phyloP scores from a whole-genome alignment of 2,329 filamentous ascomycete genomes.

The Botryotinia narcissicola region DNA sequence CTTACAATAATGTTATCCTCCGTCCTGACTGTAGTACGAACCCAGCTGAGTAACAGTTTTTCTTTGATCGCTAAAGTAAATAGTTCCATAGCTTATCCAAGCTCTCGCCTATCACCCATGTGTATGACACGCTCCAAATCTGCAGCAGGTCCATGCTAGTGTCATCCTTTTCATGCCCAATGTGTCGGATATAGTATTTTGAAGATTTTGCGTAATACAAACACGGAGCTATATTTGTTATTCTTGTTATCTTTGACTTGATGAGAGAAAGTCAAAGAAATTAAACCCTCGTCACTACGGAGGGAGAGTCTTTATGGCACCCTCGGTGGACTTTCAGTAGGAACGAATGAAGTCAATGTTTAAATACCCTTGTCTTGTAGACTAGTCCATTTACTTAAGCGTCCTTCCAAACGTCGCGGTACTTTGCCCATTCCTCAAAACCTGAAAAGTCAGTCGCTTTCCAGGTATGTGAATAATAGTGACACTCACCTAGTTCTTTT shows the following conservation, averaged over 20 bases:
- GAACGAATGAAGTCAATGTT: slow-evolving; percentile 3
- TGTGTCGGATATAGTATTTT: slow-evolving; percentile 6
- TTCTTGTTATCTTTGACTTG: neutral
- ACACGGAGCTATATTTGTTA: neutral
- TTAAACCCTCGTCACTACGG: slow-evolving; percentile 2
- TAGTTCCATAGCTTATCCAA: slow-evolving; percentile 4
- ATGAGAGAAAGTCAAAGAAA: neutral
- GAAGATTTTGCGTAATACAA: slow-evolving; percentile 1
- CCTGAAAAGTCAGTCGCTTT: slow-evolving; percentile 41
- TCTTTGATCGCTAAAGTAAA: neutral
- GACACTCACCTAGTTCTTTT: slow-evolving; percentile 49
- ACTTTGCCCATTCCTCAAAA: slow-evolving; percentile 57
- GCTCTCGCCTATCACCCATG: neutral
- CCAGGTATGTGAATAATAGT: neutral
- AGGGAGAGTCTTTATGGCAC: neutral
- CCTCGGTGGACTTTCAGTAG: neutral
- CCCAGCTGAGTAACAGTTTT: neutral
- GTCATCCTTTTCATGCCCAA: slow-evolving; percentile 6
- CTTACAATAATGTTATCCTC: neutral
- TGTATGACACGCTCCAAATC: slow-evolving; percentile 7
- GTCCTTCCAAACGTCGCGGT: slow-evolving; percentile 54
- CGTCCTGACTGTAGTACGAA: neutral
- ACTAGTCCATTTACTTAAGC: slow-evolving; percentile 16
- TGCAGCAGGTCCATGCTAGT: slow-evolving; percentile 7
- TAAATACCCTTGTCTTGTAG: neutral